Evolutionary conservation across 345 rosid genomes (phyloP).

Genomic region (Arabis alpina): DNA sequence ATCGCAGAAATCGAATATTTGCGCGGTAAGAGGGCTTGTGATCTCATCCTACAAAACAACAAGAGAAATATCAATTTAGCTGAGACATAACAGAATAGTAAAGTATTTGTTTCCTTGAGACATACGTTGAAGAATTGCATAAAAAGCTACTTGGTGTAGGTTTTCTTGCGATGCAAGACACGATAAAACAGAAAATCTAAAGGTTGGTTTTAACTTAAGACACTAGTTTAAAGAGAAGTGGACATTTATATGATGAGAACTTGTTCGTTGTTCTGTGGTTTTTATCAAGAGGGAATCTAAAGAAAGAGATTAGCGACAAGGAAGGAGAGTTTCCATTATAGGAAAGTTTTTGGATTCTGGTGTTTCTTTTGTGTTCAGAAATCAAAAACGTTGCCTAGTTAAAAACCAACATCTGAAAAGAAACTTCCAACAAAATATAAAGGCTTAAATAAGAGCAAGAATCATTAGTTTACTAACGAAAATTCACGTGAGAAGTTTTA

Average conservation of each 20-base stretch:
- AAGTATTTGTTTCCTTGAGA: neutral
- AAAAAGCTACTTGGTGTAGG: conserved; percentile 14
- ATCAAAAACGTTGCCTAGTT: conserved; percentile 13
- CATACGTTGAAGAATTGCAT: conserved; percentile 39
- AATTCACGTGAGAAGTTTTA: neutral
- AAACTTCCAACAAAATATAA: neutral
- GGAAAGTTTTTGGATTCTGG: conserved; percentile 40
- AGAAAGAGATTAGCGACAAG: conserved; percentile 10
- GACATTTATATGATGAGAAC: conserved; percentile 27
- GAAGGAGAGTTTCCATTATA: conserved; percentile 31
- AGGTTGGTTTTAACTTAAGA: neutral
- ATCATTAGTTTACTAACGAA: neutral
- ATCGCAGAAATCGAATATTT: conserved; percentile 72
- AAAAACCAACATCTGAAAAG: conserved; percentile 23
- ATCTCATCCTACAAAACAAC: conserved; percentile 69
- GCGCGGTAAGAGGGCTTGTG: conserved; percentile 73
- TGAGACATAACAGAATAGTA: too few species aligned
- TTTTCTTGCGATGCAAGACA: conserved; percentile 32
- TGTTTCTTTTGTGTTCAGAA: conserved; percentile 28
- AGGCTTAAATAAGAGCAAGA: conserved; percentile 1
- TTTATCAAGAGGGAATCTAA: conserved; percentile 28
- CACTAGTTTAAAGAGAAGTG: conserved; percentile 1
- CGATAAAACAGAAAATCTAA: neutral
- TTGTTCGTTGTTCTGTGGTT: conserved; percentile 18
- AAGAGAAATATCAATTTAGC: neutral